These are phyloP conservation scores for Chalciporus chontae DNA, from an alignment of 768 basidiomycete species.

Conservation along the genomic window DNA sequence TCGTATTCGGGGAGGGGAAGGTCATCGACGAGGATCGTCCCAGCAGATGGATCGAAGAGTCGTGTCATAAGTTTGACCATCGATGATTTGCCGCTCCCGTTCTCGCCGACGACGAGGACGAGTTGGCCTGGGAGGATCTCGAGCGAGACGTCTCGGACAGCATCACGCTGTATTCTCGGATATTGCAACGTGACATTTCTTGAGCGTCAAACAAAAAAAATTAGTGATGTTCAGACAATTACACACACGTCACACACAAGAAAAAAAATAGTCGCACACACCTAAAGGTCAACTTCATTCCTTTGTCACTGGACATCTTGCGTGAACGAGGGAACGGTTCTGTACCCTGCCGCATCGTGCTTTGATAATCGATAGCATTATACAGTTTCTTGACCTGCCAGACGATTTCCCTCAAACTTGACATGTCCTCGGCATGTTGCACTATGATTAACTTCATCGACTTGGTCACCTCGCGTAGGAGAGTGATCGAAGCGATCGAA, in stretches of 20 bases:
- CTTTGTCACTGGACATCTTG: conserved; percentile 4
- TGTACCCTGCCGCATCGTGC: conserved; percentile 15
- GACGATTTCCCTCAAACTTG: conserved; percentile 12
- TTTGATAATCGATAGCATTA: conserved; percentile 17
- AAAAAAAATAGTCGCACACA: not conserved
- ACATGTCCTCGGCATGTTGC: conserved; percentile 3
- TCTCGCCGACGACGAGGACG: conserved; percentile 30
- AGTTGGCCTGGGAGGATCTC: conserved; percentile 28
- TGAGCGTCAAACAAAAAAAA: not conserved
- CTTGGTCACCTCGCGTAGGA: conserved; percentile 33
- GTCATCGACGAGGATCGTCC: conserved; percentile 44
- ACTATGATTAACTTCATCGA: conserved; percentile 16
- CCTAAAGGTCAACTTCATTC: conserved; percentile 29
- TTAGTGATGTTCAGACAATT: no score
- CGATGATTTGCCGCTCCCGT: conserved; percentile 29
- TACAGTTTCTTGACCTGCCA: conserved; percentile 20
- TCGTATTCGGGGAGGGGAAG: conserved; percentile 36
- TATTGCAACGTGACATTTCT: conserved; percentile 23
- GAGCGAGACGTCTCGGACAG: conserved; percentile 24
- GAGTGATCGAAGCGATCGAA: conserved; percentile 30
- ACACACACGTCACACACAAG: not conserved
- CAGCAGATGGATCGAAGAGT: conserved; percentile 44
- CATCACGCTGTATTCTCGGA: conserved; percentile 16
- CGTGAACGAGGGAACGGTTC: conserved; percentile 17
- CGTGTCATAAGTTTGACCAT: conserved; percentile 48